Evolutionary conservation across 257 asterid species (phyloP).

Genomic region (Nicotiana benthamiana): DNA sequence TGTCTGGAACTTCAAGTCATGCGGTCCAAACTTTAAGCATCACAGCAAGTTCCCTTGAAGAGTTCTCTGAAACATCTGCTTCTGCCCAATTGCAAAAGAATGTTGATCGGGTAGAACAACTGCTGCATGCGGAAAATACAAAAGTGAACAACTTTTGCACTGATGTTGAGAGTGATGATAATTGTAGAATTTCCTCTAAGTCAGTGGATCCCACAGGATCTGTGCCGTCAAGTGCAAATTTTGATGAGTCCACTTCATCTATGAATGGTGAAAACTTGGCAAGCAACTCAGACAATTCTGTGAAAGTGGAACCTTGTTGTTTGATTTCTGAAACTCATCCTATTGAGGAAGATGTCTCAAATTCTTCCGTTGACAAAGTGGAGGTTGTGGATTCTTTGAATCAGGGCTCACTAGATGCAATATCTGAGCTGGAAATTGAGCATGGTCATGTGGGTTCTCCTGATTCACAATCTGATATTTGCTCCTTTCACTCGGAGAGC

Average conservation of each 20-base stretch:
- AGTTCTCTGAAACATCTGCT: conserved; percentile 31
- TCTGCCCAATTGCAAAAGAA: conserved; percentile 27
- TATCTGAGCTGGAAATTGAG: conserved; percentile 51
- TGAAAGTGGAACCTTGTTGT: conserved; percentile 28
- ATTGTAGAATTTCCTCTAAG: conserved; percentile 26
- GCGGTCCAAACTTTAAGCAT: conserved; percentile 42
- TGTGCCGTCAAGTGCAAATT: conserved; percentile 20
- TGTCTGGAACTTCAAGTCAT: conserved; percentile 66
- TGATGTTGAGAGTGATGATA: conserved; percentile 37
- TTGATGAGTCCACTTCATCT: conserved; percentile 37
- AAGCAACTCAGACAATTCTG: conserved; percentile 18
- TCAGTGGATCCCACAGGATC: conserved; percentile 25
- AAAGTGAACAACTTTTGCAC: conserved; percentile 41
- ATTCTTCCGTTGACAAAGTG: conserved; percentile 23
- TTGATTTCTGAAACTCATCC: conserved; percentile 24
- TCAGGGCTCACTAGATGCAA: conserved; percentile 39
- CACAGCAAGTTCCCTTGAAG: conserved; percentile 46
- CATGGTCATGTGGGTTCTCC: conserved; percentile 37
- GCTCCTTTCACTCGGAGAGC: conserved; percentile 43
- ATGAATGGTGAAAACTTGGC: conserved; percentile 29
- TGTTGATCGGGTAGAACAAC: conserved; percentile 29
- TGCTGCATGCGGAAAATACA: conserved; percentile 32
- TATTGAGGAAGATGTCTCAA: conserved; percentile 36
- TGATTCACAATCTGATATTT: conserved; percentile 53
- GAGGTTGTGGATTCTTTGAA: conserved; percentile 38